Conservation (phyloP, 805 yeast species). For the Suhomyces sp. region DNA sequence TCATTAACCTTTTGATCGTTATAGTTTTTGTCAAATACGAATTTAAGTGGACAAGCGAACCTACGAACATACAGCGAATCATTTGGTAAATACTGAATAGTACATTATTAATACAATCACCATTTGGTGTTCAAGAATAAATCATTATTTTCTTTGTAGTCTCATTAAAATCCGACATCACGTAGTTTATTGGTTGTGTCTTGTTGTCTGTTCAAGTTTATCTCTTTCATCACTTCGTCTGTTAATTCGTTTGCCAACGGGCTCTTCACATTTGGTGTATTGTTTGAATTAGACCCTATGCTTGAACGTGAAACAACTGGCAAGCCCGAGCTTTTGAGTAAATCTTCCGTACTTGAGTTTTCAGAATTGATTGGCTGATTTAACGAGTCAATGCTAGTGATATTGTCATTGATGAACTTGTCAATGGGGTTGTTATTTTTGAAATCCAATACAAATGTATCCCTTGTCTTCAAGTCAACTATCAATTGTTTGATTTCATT, state of each 20-base stretch:
- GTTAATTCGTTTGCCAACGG: constrained; percentile 8
- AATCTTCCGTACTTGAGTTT: neutral
- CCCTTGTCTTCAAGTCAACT: constrained; percentile 20
- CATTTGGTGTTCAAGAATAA: too few species aligned
- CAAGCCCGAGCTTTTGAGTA: neutral
- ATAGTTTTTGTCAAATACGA: constrained; percentile 58
- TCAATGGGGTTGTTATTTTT: constrained; percentile 26
- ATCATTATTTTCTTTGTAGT: too few species aligned
- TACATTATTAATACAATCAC: too few species aligned
- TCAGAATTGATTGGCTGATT: constrained; percentile 11
- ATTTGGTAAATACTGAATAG: constrained; percentile 62
- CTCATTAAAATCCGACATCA: constrained; percentile 1
- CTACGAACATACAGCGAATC: constrained; percentile 64
- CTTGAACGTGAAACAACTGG: constrained; percentile 3
- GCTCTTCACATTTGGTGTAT: constrained; percentile 6
- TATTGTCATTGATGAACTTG: constrained; percentile 29
- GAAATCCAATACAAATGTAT: constrained; percentile 19
- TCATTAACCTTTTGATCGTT: constrained; percentile 54
- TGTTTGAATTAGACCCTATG: constrained; percentile 2
- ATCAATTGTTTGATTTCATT: constrained; percentile 11
- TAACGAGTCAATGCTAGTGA: constrained; percentile 23
- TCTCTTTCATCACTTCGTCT: constrained; percentile 1
- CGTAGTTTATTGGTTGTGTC: constrained; percentile 1
- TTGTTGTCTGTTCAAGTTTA: neutral
- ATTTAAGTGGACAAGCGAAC: constrained; percentile 68